Evolutionary conservation across 768 basidiomycete species (phyloP).

Genomic region (Hygrocybe punicea): DNA sequence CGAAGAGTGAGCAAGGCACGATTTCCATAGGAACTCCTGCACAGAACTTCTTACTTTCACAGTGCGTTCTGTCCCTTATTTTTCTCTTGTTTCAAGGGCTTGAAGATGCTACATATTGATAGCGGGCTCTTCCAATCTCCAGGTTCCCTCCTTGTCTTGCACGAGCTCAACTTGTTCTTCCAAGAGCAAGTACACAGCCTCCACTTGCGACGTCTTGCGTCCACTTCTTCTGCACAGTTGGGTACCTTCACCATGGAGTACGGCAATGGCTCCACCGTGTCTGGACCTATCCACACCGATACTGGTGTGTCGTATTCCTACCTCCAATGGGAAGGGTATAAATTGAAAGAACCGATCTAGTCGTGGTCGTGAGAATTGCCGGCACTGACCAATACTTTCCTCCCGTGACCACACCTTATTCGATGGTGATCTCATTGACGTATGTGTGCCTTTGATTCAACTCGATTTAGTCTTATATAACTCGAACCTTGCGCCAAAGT

Average conservation of each 20-base stretch:
- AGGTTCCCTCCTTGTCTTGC: slow-evolving; percentile 1
- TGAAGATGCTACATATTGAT: neutral
- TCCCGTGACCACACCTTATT: neutral
- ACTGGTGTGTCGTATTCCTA: slow-evolving; percentile 14
- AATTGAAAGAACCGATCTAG: neutral
- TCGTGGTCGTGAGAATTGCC: neutral
- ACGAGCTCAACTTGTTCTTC: neutral
- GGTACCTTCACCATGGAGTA: slow-evolving; percentile 37
- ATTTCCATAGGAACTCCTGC: slow-evolving; percentile 40
- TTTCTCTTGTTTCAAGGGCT: neutral
- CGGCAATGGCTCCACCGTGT: slow-evolving; percentile 42
- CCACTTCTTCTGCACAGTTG: neutral
- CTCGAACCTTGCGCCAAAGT: slow-evolving; percentile 27
- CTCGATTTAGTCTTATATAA: slow-evolving; percentile 39
- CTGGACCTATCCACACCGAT: slow-evolving; percentile 40
- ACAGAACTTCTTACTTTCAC: slow-evolving; percentile 42
- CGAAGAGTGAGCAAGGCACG: slow-evolving; percentile 39
- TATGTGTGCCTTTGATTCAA: slow-evolving; percentile 25
- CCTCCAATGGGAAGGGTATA: too few relatives aligned
- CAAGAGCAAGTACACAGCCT: neutral
- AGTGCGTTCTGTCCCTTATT: slow-evolving; percentile 25
- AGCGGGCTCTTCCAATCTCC: slow-evolving; percentile 2
- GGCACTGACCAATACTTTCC: slow-evolving; percentile 4
- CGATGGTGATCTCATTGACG: slow-evolving; percentile 18
- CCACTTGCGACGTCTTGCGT: neutral